These are phyloP conservation scores for Dactylellina parvicollis DNA, from an alignment of 2,329 filamentous ascomycete species.

Conservation along the genomic window DNA sequence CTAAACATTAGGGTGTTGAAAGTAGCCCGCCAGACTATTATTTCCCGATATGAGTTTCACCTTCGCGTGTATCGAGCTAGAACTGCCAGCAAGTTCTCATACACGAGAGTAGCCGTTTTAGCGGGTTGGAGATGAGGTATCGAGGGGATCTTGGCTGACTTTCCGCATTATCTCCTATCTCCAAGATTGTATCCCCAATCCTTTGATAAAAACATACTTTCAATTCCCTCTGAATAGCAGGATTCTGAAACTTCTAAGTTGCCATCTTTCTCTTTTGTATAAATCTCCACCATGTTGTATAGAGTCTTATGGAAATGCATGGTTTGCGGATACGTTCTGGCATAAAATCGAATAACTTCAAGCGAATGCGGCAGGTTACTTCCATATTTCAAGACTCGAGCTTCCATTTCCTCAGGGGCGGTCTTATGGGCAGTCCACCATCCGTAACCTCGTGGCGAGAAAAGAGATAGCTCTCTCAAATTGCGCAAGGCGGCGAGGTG, in stretches of 20 bases:
- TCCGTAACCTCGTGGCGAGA: background rate
- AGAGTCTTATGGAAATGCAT: background rate
- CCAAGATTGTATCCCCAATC: background rate
- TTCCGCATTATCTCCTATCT: background rate
- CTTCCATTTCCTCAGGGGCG: background rate
- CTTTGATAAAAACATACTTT: background rate
- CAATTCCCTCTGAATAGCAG: background rate
- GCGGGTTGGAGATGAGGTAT: too few relatives aligned
- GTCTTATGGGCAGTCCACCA: background rate
- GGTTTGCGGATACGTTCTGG: background rate
- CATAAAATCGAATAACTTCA: conserved; percentile 6
- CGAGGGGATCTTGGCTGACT: too few relatives aligned
- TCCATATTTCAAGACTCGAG: background rate
- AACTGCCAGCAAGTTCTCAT: too few relatives aligned
- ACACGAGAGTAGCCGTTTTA: too few relatives aligned
- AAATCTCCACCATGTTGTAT: background rate
- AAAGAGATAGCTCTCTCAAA: conserved; percentile 8
- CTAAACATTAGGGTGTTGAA: too few relatives aligned
- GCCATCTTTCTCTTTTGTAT: background rate
- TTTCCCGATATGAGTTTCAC: too few relatives aligned
- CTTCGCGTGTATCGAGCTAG: too few relatives aligned
- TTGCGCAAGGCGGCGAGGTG: background rate
- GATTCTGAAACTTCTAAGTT: background rate
- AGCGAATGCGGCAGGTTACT: background rate
- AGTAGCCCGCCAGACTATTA: too few relatives aligned